Base-by-base conservation (phyloP, 1,284 basidiomycete genomes). In the Rugosomyces carneus region DNA sequence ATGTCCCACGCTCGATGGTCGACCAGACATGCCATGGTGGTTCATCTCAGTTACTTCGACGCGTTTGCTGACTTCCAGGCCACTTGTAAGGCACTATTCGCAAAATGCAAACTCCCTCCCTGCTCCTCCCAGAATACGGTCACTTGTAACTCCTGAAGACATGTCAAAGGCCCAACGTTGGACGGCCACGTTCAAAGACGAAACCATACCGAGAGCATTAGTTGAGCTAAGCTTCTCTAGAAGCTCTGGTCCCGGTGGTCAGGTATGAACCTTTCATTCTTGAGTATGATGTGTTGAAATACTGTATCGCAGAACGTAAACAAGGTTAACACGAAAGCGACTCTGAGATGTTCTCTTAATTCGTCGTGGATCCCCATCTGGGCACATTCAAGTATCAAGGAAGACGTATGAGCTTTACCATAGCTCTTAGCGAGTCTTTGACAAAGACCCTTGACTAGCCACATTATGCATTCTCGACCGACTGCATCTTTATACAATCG, bases 201-300 rank as follows among this genome's bases (percentile, higher is more conserved):
- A 56, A 9, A 47, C 54, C 0, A 71, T 84, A 16, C 76, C 79
- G 0, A 74, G 66, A 53, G 60, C 60, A 16, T 43, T 68, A 11
- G 81, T 86, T 0, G 74, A 83, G 27, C 52, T 86, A 21, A 69
- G 75, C 0, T 89, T 83, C 58, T 77, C 84, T 2, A 69, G 84
- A 42, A 89, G 85, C 53, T 87, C 86, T 5, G 86, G 86, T 19
- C 86, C 86, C 7, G 85, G 85, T 24, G 86, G 85, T 10, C 86
- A 89, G 75, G 85, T 85, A 49, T 42, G 67, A n/a, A n/a, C n/a
- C n/a, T n/a, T n/a, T n/a, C n/a, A n/a, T n/a, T n/a, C n/a, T n/a
- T n/a, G n/a, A n/a, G n/a, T 21, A 10, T 26, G 35, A 27, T 32
- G 24, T 36, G 19, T 34, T 20, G 29, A n/a, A n/a, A n/a, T n/a